Evolutionary conservation across 768 basidiomycete genomes (phyloP).

Genomic region (Trametes cubensis): DNA sequence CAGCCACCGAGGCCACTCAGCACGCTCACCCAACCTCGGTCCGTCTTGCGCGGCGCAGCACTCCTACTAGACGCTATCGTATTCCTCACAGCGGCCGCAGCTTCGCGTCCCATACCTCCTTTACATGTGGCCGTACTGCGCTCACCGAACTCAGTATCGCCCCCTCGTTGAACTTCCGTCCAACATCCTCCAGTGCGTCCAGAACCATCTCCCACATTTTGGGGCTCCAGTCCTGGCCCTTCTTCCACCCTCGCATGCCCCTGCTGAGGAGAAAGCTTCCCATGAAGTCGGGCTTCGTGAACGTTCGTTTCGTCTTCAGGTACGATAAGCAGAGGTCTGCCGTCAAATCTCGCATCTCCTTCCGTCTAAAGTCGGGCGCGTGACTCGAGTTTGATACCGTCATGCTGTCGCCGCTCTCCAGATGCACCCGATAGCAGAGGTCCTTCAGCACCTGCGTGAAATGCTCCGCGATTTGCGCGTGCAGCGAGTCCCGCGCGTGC

Average conservation of each 20-base stretch:
- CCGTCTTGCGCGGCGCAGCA: not conserved
- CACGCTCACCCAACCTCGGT: not conserved
- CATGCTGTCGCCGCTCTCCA: conserved; percentile 37
- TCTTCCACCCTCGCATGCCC: conserved; percentile 52
- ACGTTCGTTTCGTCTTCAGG: conserved; percentile 45
- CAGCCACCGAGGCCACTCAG: not conserved
- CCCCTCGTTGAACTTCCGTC: conserved; percentile 53
- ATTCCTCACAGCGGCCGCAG: conserved; percentile 46
- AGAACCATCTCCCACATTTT: conserved; percentile 66
- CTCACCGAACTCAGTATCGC: conserved; percentile 53
- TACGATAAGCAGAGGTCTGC: conserved; percentile 60
- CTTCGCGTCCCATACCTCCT: conserved; percentile 48
- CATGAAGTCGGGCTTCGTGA: conserved; percentile 47
- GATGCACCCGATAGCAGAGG: conserved; percentile 51
- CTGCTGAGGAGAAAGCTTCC: conserved; percentile 56
- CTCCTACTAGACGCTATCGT: too few species aligned
- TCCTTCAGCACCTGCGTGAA: conserved; percentile 64
- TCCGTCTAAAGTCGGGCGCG: conserved; percentile 54
- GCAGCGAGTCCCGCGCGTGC: conserved; percentile 66
- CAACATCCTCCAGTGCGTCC: conserved; percentile 49
- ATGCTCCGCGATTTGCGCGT: conserved; percentile 69
- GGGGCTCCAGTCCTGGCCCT: conserved; percentile 76
- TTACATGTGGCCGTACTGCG: conserved; percentile 51
- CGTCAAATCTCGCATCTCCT: conserved; percentile 52
- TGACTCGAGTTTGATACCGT: conserved; percentile 48